Base-by-base conservation (phyloP, 495 filamentous ascomycete species). In the Hypoxylon subgilvum region DNA sequence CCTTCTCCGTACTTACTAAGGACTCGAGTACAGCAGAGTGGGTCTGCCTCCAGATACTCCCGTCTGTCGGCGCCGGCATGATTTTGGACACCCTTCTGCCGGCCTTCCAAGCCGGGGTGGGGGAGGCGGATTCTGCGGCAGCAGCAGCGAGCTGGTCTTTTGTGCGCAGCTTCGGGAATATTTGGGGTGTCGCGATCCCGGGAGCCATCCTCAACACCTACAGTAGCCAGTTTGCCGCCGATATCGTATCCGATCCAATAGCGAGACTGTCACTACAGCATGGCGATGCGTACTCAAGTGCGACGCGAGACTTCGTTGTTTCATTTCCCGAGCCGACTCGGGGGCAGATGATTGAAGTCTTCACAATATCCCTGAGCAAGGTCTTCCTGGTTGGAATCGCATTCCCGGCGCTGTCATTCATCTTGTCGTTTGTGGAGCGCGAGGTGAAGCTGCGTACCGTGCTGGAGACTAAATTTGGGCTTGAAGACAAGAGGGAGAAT, bases 161-260 rank as follows among this genome's bases (percentile, higher is more conserved):
- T 30, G 23, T 82, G 3, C 74, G 81, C 5, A 70, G 55, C 32
- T 76, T 82, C 18, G 82, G 80, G 0, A 43, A 49, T 31, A 71
- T 83, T 19, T 83, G 79, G 80, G 81, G 79, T 1, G 73, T 80
- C 0, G 60, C 79, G 0, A 71, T 85, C 27, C 76, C 82, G 4
- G 66, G 73, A 0, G 72, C 74, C 2, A 70, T 83, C 8, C 84
- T 85, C 68, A 81, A 82, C 63, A 72, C 68, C 38, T 71, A 65
- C 72, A 10, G 52, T 46, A 10, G 16, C 52, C 36, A 47, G 71
- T 12, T 42, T 57, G 17, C 21, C 45, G 9, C n/a, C n/a, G n/a
- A n/a, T n/a, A 21, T 36, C 25, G 63, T 77, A 22, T 61, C 23
- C 1, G 67, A 76, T 35, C 13, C 54, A 0, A 64, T 21, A 6